Evolutionary conservation across 1,284 basidiomycete genomes (phyloP), one percentile per base, ranked within the genome.

Genomic region (Pterulicium gracile): DNA sequence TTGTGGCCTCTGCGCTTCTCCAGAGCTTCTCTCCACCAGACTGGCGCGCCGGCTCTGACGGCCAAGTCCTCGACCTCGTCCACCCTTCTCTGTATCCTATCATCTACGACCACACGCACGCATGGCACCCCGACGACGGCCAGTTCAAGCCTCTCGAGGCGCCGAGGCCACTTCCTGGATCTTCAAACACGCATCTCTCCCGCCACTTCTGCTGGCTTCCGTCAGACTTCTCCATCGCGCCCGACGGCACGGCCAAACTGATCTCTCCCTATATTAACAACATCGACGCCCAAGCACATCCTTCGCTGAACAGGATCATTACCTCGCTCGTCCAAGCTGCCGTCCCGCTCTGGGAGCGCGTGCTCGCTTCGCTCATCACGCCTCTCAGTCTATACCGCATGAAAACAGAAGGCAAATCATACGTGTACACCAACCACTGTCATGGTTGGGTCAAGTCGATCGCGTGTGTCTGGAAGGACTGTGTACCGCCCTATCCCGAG

Each of bases 61-160:
- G 56, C 1, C 64, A 55, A 24, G 68, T 71, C 2, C 61, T 69
- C 15, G 65, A 70, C 48, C 59, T 71, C 27, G 64, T 71, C 1
- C 66, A 72, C 47, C 69, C 69, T 0, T 68, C 65, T 1, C 55
- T 70, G 3, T 70, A 60, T 47, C 63, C 62, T 2, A 49, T 68
- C 3, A 53, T 65, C 2, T 67, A 67, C 51, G 60, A 58, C 5
- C 15, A 48, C 15, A 41, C 52, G 12, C 47, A 17, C 35, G 44
- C 42, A 20, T 17, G 36, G 12, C 10, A 32, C n/a, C 10, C 7
- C 27, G 7, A 7, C 7, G 7, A 7, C 27, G 24, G 44, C 23
- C 44, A 50, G 20, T 20, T n/a, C 13, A 4, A 46, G 5, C 21
- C 20, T 17, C 44, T 42, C 15, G n/a, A n/a, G n/a, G n/a, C n/a